Percentiles rank a stretch among this genome's conserved stretches.
These are phyloP conservation scores for Aspergillus novoparasiticus DNA, from an alignment of 2,329 filamentous ascomycete genomes.

Conservation along the genomic window DNA sequence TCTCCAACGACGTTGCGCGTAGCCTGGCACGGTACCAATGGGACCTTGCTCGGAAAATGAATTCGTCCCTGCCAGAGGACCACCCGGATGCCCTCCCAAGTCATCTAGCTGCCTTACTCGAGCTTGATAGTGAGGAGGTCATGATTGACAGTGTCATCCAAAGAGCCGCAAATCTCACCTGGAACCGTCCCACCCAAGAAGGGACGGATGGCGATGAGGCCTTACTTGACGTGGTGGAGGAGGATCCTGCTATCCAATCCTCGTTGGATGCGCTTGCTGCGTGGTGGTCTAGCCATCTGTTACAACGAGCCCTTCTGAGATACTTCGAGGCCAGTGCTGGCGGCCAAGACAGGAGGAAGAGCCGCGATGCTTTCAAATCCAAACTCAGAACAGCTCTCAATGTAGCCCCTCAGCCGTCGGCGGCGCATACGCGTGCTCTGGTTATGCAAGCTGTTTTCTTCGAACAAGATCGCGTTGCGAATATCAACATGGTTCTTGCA, in stretches of 20 bases:
- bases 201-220: conserved; percentile 65
- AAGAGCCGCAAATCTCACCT: conserved; percentile 85
- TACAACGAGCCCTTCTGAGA: conserved; percentile 69
- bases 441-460: conserved; percentile 62
- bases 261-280: conserved; percentile 88
- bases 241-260: conserved; percentile 81
- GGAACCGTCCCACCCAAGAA: conserved; percentile 75
- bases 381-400: conserved; percentile 70
- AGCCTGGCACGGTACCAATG: conserved; percentile 76
- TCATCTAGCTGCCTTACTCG: conserved; percentile 73
- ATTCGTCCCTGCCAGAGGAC: conserved; percentile 49
- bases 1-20: conserved; percentile 70
- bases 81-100: conserved; percentile 70
- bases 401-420: conserved; percentile 76
- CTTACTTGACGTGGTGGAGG: conserved; percentile 79
- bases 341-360: conserved; percentile 43
- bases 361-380: conserved; percentile 47
- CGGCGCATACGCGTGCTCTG: conserved; percentile 62
- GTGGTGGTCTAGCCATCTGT: conserved; percentile 78
- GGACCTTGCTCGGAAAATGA: conserved; percentile 74
- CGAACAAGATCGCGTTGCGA: conserved; percentile 53
- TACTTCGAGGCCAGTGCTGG: conserved; percentile 61
- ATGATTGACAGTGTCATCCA: conserved; percentile 77
- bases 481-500: conserved; percentile 57
- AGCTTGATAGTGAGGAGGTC: conserved; percentile 80